Base-by-base conservation (phyloP, 108 stramenopile genomes). In the Cylindrotheca fusiformis region DNA sequence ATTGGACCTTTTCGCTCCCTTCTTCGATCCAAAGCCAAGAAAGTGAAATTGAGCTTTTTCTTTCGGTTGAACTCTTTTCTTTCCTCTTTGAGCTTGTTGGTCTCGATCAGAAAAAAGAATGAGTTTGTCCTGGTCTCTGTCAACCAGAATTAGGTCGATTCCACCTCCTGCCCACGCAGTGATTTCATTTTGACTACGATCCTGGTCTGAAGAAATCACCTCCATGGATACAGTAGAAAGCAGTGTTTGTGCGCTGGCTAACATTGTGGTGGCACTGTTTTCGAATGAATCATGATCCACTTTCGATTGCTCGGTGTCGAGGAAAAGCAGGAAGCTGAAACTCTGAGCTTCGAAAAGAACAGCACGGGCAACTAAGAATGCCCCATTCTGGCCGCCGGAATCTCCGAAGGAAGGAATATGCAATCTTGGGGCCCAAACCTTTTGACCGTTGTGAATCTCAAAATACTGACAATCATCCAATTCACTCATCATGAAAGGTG, bases 401-500 rank as follows among this genome's bases (percentile, higher is more conserved):
- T 24, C 52, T 28, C 64, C 14, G 24, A 46, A 18, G 33, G 48
- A 17, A 19, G 36, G 69, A 2, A 84, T 56, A 45, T 67, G 31
- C 19, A 90, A 58, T 18, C 56, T 68, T 22, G 82, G 82, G 26
- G 80, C 65, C 89, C 89, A 90, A 29, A 79, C 76, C 4, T 50
- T 47, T 52, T 45, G 25, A n/a, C n/a, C n/a, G n/a, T n/a, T n/a
- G n/a, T n/a, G n/a, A n/a, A n/a, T n/a, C n/a, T n/a, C n/a, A n/a
- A n/a, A n/a, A n/a, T n/a, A n/a, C n/a, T n/a, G n/a, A n/a, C n/a
- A n/a, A n/a, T n/a, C n/a, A n/a, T n/a, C n/a, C n/a, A n/a, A n/a
- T n/a, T 14, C 69, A 52, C 36, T 67, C 52, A 77, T 72, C 83
- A 75, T 71, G 65, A 62, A 83, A 26, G 70, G 63, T 23, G 78